A percentile compares a stretch with the other conserved stretches of the same genome.
phyloP scores from a whole-genome alignment of 129 eudicot species.

The Smallanthus sonchifolius region DNA sequence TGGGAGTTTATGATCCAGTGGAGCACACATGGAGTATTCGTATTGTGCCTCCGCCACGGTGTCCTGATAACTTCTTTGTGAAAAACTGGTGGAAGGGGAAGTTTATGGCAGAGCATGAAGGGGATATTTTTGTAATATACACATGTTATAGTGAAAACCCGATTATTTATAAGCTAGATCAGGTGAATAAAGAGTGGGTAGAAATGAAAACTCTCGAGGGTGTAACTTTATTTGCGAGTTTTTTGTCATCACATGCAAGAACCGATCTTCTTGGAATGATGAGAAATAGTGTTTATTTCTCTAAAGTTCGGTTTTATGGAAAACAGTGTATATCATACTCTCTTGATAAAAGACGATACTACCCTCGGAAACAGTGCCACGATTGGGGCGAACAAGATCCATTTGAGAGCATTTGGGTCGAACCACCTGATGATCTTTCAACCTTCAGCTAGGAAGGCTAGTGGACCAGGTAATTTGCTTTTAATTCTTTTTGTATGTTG shows the following conservation, averaged over 20 bases:
- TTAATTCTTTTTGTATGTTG: background rate
- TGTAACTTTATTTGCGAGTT: constrained; percentile 73
- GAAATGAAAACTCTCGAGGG: constrained; percentile 65
- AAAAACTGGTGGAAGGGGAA: constrained; percentile 96
- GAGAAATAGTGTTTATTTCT: constrained; percentile 82
- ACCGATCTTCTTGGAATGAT: constrained; percentile 66
- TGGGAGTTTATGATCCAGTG: constrained; percentile 66
- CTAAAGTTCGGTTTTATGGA: constrained; percentile 82
- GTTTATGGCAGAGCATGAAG: constrained; percentile 78
- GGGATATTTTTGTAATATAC: constrained; percentile 73
- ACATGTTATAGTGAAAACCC: constrained; percentile 77
- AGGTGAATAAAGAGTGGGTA: constrained; percentile 62
- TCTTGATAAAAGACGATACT: constrained; percentile 59
- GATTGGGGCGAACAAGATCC: constrained; percentile 97
- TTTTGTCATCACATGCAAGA: constrained; percentile 80
- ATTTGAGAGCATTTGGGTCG: constrained; percentile 85
- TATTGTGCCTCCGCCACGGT: constrained; percentile 78
- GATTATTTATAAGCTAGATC: constrained; percentile 68
- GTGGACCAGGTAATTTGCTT: constrained; percentile 31
- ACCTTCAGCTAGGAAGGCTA: constrained; percentile 38
- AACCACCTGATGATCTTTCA: constrained; percentile 72
- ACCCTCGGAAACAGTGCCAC: constrained; percentile 79
- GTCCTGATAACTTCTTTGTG: constrained; percentile 72
- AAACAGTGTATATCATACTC: constrained; percentile 78
- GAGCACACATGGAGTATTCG: constrained; percentile 68